Evolutionary conservation across 2,329 filamentous ascomycete species (phyloP), one percentile per base, ranked within the genome.

Genomic region (Penicillium hesseltinei): DNA sequence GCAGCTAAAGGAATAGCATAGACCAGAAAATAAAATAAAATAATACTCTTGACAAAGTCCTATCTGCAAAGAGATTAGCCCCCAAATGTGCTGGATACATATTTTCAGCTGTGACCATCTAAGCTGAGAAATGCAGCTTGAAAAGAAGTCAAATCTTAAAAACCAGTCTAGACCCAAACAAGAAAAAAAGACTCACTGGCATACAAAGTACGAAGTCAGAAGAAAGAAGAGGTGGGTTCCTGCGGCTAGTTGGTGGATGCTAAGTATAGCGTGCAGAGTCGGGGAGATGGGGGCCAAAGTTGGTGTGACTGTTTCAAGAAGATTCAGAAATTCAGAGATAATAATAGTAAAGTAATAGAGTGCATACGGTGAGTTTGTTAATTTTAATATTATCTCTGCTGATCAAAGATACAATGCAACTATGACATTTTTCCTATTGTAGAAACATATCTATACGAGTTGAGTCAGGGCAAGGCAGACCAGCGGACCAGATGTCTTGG

Each of bases 401-500:
- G 19, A 25, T 33, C 17, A 17, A 35, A n/a, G 13, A 10, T n/a
- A 17, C 10, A 49, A 47, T 31, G 15, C 15, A 17, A 6, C 7
- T 8, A 39, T 17, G 13, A 43, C 1, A 25, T 17, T 4, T n/a
- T 52, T 27, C 17, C 50, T 45, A 27, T 25, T 45, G 15, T 1
- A 9, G 25, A 21, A 29, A 23, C 35, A 36, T 9, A 40, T 47
- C 19, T 46, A 53, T 53, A 53, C 39, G 46, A 51, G 27, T 57
- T 57, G 54, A 53, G 27, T 57, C 49, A 53, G 17, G 43, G 9
- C 49, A 19, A 53, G 48, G 54, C 48, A 45, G 40, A 52, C 36
- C 35, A 52, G 48, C 42, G 54, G 42, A 46, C 31, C 9, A 2
- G 23, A 44, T 35, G 39, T 43, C 40, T 50, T 38, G 39, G 46